Conservation (phyloP, 2,329 filamentous ascomycete species). For the Alternaria ventricosa region DNA sequence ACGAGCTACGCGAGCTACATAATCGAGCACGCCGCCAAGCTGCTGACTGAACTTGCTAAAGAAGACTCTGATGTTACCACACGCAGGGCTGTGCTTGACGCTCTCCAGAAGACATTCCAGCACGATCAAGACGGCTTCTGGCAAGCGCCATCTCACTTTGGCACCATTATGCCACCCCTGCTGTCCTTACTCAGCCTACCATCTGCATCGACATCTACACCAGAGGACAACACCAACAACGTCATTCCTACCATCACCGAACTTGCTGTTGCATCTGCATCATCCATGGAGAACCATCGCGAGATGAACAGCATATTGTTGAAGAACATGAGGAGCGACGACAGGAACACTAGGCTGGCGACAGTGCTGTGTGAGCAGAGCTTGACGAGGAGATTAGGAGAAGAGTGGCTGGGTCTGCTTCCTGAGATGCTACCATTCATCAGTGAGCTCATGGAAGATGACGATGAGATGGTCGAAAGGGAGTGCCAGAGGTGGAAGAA, state of each 20-base stretch:
- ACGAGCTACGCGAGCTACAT: slow-evolving; percentile 90
- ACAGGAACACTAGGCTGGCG: slow-evolving; percentile 74
- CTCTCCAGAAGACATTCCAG: slow-evolving; percentile 77
- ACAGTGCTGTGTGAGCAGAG: slow-evolving; percentile 82
- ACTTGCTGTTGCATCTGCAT: slow-evolving; percentile 77
- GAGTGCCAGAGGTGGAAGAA: slow-evolving; percentile 91
- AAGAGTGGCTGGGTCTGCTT: slow-evolving; percentile 90
- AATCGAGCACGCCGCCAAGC: slow-evolving; percentile 73
- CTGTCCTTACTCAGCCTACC: slow-evolving; percentile 63
- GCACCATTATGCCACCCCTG: slow-evolving; percentile 71
- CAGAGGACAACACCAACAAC: slow-evolving; percentile 52
- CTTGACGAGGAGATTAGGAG: slow-evolving; percentile 79
- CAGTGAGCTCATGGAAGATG: slow-evolving; percentile 93
- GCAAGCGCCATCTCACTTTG: slow-evolving; percentile 89
- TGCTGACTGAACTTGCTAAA: slow-evolving; percentile 58
- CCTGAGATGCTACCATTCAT: slow-evolving; percentile 98
- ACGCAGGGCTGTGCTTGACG: slow-evolving; percentile 72
- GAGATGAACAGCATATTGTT: slow-evolving; percentile 81
- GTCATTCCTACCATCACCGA: slow-evolving; percentile 79
- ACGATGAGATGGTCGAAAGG: slow-evolving; percentile 89
- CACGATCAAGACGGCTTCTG: slow-evolving; percentile 96
- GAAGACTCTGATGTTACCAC: slow-evolving; percentile 62
- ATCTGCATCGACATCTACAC: slow-evolving; percentile 16
- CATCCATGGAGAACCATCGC: slow-evolving; percentile 89
- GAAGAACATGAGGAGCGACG: slow-evolving; percentile 76